Evolutionary conservation across 768 basidiomycete species (phyloP).

Genomic region (Termitomyces sp.): DNA sequence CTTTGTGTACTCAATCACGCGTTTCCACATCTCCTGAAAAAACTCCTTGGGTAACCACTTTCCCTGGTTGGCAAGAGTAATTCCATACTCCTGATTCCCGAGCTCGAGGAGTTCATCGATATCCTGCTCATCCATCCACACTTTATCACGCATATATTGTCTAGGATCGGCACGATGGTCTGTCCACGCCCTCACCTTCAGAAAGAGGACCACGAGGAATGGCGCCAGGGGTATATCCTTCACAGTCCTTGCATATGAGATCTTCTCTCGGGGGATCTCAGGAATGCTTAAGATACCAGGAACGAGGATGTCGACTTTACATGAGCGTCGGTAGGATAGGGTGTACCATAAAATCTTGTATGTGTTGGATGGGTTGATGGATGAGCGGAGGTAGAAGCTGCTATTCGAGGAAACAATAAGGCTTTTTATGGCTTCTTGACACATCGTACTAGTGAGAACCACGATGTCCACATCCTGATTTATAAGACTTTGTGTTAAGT

Average conservation of each 20-base stretch:
- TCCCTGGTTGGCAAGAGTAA: conserved; percentile 12
- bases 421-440: conserved; percentile 33
- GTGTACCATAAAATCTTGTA: conserved; percentile 38
- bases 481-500: too few species aligned
- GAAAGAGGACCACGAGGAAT: conserved; percentile 29
- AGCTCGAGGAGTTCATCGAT: conserved; percentile 33
- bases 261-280: conserved; percentile 16
- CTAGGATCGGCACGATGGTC: conserved; percentile 28
- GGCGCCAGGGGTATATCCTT: conserved; percentile 30
- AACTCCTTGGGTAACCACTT: conserved; percentile 25
- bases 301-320: conserved; percentile 34
- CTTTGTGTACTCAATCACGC: conserved; percentile 18
- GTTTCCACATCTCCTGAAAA: conserved; percentile 16
- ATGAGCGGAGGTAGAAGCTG: conserved; percentile 31
- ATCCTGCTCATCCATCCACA: conserved; percentile 33
- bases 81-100: conserved; percentile 20
- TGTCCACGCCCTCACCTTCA: conserved; percentile 37
- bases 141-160: conserved; percentile 28
- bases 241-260: conserved; percentile 10
- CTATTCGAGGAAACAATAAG: conserved; percentile 23
- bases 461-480: conserved; percentile 42
- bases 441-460: conserved; percentile 24
- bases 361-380: conserved; percentile 30
- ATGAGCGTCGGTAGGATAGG: conserved; percentile 17
- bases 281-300: conserved; percentile 32